These are phyloP conservation scores for Fusarium sp. DNA, from an alignment of 2,329 filamentous ascomycete species.

Conservation along the genomic window DNA sequence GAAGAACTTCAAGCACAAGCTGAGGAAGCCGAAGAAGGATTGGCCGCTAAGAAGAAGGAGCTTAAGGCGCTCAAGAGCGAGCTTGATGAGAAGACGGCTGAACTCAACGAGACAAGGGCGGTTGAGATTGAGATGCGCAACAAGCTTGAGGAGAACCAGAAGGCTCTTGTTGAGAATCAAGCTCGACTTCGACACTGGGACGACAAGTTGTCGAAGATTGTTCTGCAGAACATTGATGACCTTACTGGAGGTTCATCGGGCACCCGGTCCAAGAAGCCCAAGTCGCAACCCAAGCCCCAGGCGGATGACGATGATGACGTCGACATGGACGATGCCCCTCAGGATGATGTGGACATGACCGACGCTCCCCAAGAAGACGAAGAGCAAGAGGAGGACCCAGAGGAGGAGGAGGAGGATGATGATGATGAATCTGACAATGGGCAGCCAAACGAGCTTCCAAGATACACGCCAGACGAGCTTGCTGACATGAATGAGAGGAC, in stretches of 20 bases:
- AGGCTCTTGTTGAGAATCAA: constrained; percentile 86
- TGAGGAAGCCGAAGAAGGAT: constrained; percentile 83
- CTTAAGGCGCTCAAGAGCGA: constrained; percentile 83
- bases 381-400: constrained; percentile 46
- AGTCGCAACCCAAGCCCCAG: constrained; percentile 42
- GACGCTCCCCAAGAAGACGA: constrained; percentile 49
- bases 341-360: constrained; percentile 48
- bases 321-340: constrained; percentile 49
- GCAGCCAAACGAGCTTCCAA: constrained; percentile 73
- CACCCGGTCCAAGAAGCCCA: constrained; percentile 41
- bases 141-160: constrained; percentile 96
- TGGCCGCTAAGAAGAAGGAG: constrained; percentile 83
- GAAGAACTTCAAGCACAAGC: constrained; percentile 78
- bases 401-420: constrained; percentile 43
- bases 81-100: constrained; percentile 84
- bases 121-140: constrained; percentile 98
- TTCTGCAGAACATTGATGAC: constrained; percentile 83
- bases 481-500: constrained; percentile 72
- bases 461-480: constrained; percentile 79
- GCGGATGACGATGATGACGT: constrained; percentile 48
- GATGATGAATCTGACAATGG: constrained; percentile 44
- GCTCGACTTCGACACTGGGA: constrained; percentile 87
- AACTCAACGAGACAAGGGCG: constrained; percentile 89
- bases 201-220: constrained; percentile 87
- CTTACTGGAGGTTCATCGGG: constrained; percentile 59